Evolutionary conservation across 306 rosid genomes (phyloP), one percentile per base, ranked within the genome.

Genomic region (Cucurbita pepo): DNA sequence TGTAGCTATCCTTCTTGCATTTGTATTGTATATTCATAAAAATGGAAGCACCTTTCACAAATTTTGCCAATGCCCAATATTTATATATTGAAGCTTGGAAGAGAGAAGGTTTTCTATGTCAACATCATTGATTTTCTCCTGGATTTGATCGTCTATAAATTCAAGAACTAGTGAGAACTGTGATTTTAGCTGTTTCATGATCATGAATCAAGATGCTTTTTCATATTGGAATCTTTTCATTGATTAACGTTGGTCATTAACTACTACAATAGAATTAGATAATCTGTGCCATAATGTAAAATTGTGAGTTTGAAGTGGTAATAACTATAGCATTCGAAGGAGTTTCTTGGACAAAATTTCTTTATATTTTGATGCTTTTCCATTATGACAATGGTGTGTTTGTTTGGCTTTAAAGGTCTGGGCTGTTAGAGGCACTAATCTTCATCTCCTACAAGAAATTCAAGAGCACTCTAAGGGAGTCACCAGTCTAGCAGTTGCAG

Each of bases 391-490:
- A 25, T 30, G 75, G 71, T 77, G 57, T 75, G 43, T 73, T 69
- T 79, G 66, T n/a, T 55, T 71, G 44, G 80, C 62, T 47, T 86
- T 77, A 82, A 79, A 93, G 98, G 93, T 88, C 12, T 94, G 96
- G 97, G 82, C 81, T 8, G 84, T 86, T 19, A 87, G 79, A 81
- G 88, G 89, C 41, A 86, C 80, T 69, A 75, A 78, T 79, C 83
- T 94, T 83, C 89, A 87, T 80, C 86, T 89, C 60, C 56, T 81
- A 74, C 90, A 87, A 81, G 96, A 94, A 78, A 76, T 66, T 37
- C 89, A 76, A 78, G 97, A 88, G 69, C 98, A 93, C 73, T 71
- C 76, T 12, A 93, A 90, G 78, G 90, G 90, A 60, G 93, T 90
- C 50, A 86, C 96, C 36, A 84, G 87, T 83, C 80, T 93, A 82